Base-by-base conservation (phyloP, 371 early-diverging fungal species). In the Rhizopus delemar region DNA sequence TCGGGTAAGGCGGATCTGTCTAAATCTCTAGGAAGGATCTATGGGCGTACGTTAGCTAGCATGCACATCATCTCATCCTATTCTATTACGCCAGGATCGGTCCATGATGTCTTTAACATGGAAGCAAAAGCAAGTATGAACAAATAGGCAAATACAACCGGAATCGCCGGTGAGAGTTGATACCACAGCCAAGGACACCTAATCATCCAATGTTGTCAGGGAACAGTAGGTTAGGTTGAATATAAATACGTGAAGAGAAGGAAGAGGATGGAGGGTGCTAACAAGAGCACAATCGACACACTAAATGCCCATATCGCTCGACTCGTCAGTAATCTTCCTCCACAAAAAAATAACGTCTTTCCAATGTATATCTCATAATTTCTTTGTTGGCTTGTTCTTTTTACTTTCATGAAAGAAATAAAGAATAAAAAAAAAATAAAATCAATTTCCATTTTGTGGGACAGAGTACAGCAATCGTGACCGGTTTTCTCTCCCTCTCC, bases 51-150 rank as follows among this genome's bases (percentile, higher is more conserved):
- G 48, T 48, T n/a, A 9, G 5, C n/a, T 13, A 54, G 3, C 11
- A 32, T 51, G 32, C 5, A 41, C 51, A 8, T 9, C 43, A 8
- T 6, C 15, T 2, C 4, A 0, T 22, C 36, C 1, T 1, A 49
- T 48, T 58, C 38, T 11, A 9, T 73, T 78, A 90, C 88, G 11
- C 96, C 95, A 3, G 96, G 96, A 74, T 96, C 96, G 4, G 89
- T 91, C 78, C 91, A 90, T 8, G 92, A 92, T 4, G 95, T 83
- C 68, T 86, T 88, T 45, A 91, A 69, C 88, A 93, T 90, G 8
- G 89, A 86, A 1, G 85, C 82, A 9, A 90, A 53, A 4, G 90
- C 70, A 22, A 90, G 61, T 0, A 84, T 70, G 52, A 88, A 85
- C 16, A 93, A 39, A 48, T 89, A 92, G 0, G 71, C 85, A 67